Evolutionary conservation across 345 rosid species (phyloP), one percentile per base, ranked within the genome.

Genomic region (Brassica cretica): DNA sequence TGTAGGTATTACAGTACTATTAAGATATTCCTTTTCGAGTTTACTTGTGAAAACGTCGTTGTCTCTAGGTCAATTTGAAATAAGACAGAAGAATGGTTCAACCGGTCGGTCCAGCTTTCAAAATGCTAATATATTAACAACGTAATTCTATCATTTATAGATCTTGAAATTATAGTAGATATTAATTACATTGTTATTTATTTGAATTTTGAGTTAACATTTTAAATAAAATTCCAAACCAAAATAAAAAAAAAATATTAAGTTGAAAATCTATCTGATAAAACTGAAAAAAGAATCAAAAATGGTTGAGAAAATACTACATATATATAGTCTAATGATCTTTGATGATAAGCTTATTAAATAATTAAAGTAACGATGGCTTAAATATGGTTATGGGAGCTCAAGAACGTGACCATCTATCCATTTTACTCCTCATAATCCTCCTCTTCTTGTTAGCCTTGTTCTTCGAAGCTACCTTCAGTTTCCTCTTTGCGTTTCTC

Each of bases 401-500:
- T 70, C 53, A 70, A 56, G 53, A 70, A 14, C 33, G 65, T 70
- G 65, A 19, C 65, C 74, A 70, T 56, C 65, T 56, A 56, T 12
- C 33, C 19, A 70, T 56, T 70, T 70, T 70, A 51, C 12, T 70
- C 2, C 88, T 77, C 88, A 80, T 86, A 5, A 87, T 84, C 86
- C 84, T 93, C 84, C 98, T 88, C 70, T 76, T 91, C 87, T 93
- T 93, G 86, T 88, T 82, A 70, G 79, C 87, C 11, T 86, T 80
- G 64, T 86, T 88, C 89, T 91, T 93, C 44, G 86, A 86, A 8
- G 97, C 86, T 14, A 84, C 41, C 79, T 87, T 87, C 30, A 88
- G 74, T 82, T 93, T 93, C 85, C 98, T 88, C 87, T 91, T 89
- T 44, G 97, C 95, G 75, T 86, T 88, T 16, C 92, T 81, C 70